A percentile compares a stretch with the other conserved stretches of the same genome.
Conservation (phyloP, 2,329 filamentous ascomycete species). For the Rhytidhysteron rufulum region DNA sequence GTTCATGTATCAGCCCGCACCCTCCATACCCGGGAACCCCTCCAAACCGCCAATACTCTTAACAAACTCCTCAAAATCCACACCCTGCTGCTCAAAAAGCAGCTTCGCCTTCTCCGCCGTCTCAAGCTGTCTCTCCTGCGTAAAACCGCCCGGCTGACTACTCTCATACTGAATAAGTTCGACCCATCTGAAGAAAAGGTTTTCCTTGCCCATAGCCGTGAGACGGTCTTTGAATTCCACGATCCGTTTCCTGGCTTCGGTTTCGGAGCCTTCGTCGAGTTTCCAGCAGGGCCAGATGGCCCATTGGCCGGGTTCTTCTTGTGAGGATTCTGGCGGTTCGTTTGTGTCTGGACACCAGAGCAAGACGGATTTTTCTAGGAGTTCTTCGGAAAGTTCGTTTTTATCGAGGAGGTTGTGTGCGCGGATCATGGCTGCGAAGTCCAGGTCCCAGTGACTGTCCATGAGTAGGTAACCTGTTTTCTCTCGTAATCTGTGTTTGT, state of each 20-base stretch:
- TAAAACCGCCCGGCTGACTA: conserved; percentile 73
- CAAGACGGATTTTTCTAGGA: conserved; percentile 65
- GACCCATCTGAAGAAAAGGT: conserved; percentile 87
- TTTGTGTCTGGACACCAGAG: too few species aligned
- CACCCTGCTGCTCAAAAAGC: conserved; percentile 67
- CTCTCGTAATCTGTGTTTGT: conserved; percentile 60
- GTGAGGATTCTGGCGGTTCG: neutral
- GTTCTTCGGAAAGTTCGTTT: conserved; percentile 57
- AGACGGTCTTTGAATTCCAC: conserved; percentile 76
- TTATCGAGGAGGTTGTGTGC: conserved; percentile 67
- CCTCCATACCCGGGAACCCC: conserved; percentile 51
- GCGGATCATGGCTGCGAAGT: conserved; percentile 75
- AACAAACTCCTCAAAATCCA: conserved; percentile 83
- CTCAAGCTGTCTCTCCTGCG: conserved; percentile 65
- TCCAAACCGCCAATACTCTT: conserved; percentile 63
- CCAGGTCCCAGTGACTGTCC: conserved; percentile 81
- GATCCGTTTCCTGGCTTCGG: conserved; percentile 68
- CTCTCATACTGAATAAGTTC: conserved; percentile 89
- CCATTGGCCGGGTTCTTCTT: conserved; percentile 59
- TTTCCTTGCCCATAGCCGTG: conserved; percentile 74
- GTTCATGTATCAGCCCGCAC: neutral
- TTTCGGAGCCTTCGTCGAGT: conserved; percentile 50
- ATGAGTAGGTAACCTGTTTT: conserved; percentile 90
- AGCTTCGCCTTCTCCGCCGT: conserved; percentile 71
- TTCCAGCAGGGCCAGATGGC: conserved; percentile 61